Evolutionary conservation across 495 filamentous ascomycete genomes (phyloP).

Genomic region (Elasticomyces elasticus): DNA sequence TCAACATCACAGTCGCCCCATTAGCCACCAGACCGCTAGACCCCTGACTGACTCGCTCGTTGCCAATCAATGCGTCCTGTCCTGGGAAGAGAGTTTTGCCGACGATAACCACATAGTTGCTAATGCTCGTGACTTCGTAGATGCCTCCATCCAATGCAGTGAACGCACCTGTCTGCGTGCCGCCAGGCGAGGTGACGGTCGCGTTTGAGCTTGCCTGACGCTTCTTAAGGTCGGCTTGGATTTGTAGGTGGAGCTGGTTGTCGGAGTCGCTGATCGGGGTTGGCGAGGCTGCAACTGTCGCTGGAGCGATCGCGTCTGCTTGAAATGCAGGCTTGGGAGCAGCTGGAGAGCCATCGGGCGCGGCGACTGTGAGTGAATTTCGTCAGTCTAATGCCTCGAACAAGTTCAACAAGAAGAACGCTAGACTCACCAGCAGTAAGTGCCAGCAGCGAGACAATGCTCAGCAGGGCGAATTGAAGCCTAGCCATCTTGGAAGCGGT

Average conservation of each 20-base stretch:
- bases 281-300: not conserved
- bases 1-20: slow-evolving; percentile 1
- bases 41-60: slow-evolving; percentile 2
- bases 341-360: not conserved
- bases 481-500: not conserved
- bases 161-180: slow-evolving; percentile 3
- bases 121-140: slow-evolving; percentile 7
- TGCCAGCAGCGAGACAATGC: not conserved
- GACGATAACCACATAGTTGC: slow-evolving; percentile 8
- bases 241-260: not conserved
- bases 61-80: slow-evolving; percentile 8
- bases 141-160: slow-evolving; percentile 6
- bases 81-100: slow-evolving; percentile 7
- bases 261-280: not conserved
- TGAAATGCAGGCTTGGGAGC: not conserved
- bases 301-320: not conserved
- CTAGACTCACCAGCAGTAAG: not conserved
- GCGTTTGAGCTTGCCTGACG: not conserved
- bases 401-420: not conserved
- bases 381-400: not conserved
- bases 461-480: not conserved
- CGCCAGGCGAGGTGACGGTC: not conserved
- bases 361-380: not conserved
- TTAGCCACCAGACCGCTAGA: slow-evolving; percentile 8
- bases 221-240: not conserved